These are phyloP conservation scores for Mortierella sp. DNA, from an alignment of 371 early-diverging fungal genomes.

Conservation along the genomic window DNA sequence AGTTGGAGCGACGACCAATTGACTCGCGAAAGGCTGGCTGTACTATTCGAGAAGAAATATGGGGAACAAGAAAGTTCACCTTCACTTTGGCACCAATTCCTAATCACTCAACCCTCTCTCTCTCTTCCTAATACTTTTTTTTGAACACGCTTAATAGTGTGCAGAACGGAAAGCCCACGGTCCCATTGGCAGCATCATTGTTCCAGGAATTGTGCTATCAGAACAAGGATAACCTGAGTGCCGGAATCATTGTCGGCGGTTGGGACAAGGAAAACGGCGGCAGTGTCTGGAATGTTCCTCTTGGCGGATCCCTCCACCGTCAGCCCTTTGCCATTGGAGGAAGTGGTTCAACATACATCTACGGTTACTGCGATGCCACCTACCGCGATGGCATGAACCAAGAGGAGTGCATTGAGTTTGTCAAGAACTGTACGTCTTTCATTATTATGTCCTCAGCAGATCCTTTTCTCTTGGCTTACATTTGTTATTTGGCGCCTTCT, in stretches of 20 bases:
- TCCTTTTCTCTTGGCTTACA: not conserved
- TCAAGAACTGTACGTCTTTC: conserved; percentile 86
- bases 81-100: too few species aligned
- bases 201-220: conserved; percentile 97
- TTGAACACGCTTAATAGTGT: conserved; percentile 63
- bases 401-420: conserved; percentile 96
- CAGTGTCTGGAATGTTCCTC: conserved; percentile 92
- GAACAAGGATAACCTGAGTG: conserved; percentile 92
- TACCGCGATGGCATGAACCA: conserved; percentile 90
- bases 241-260: conserved; percentile 99
- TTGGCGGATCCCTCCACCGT: conserved; percentile 96
- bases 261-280: conserved; percentile 97
- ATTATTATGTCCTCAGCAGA: not conserved
- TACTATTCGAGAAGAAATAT: too few species aligned
- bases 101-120: not conserved
- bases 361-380: conserved; percentile 97
- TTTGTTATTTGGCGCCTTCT: not conserved
- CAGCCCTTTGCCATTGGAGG: conserved; percentile 98
- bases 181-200: conserved; percentile 92
- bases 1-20: not conserved
- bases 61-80: not conserved
- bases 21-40: not conserved
- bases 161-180: conserved; percentile 90
- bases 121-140: not conserved
- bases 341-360: conserved; percentile 98